phyloP scores from a whole-genome alignment of 768 basidiomycete genomes.

The Rhizopogon rudus region DNA sequence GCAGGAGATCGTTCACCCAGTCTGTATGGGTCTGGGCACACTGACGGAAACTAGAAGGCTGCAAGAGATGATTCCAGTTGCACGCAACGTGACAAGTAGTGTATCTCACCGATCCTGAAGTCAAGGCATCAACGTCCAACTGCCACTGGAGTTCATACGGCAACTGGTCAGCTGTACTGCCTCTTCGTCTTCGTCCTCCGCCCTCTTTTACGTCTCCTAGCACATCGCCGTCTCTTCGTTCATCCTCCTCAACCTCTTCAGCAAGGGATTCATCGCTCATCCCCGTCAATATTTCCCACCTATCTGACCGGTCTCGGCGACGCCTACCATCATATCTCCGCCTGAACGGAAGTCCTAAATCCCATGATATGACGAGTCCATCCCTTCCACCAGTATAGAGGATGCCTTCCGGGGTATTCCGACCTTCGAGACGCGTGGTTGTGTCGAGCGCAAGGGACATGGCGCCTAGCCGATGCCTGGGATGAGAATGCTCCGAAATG shows the following conservation, averaged over 20 bases:
- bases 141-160: slow-evolving; percentile 80
- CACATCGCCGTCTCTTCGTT: slow-evolving; percentile 69
- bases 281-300: slow-evolving; percentile 83
- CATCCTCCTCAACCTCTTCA: slow-evolving; percentile 66
- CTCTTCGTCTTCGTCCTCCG: slow-evolving; percentile 27
- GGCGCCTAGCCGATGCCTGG: slow-evolving; percentile 84
- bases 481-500: slow-evolving; percentile 35
- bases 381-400: slow-evolving; percentile 88
- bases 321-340: slow-evolving; percentile 29
- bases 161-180: slow-evolving; percentile 27
- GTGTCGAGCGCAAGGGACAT: slow-evolving; percentile 85
- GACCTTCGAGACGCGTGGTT: slow-evolving; percentile 70
- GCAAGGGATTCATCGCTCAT: slow-evolving; percentile 70
- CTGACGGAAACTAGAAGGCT: slow-evolving; percentile 59
- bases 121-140: slow-evolving; percentile 52
- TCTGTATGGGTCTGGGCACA: slow-evolving; percentile 86
- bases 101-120: slow-evolving; percentile 43
- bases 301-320: slow-evolving; percentile 26
- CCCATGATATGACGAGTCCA: slow-evolving; percentile 86
- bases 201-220: slow-evolving; percentile 63
- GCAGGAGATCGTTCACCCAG: slow-evolving; percentile 93
- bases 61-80: neutral
- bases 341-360: slow-evolving; percentile 63
- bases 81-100: neutral
- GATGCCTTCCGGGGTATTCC: slow-evolving; percentile 73